A percentile compares a stretch with the other conserved stretches of the same genome.
phyloP scores from a whole-genome alignment of 1,139 yeast species.

The Candida sanyaensis region DNA sequence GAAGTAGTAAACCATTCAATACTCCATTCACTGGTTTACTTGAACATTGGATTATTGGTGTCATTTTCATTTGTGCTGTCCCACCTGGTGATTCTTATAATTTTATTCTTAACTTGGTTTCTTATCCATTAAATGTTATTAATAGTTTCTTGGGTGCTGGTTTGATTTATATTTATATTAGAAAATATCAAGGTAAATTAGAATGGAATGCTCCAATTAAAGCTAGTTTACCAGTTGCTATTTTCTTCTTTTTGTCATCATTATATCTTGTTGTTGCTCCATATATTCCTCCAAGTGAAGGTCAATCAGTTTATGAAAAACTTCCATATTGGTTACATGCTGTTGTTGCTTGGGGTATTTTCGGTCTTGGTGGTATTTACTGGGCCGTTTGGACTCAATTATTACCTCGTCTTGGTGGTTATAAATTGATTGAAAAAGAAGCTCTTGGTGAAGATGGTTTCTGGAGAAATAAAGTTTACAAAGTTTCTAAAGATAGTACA shows the following conservation, averaged over 20 bases:
- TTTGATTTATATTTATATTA: conserved; percentile 44
- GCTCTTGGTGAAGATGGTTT: conserved; percentile 72
- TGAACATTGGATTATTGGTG: conserved; percentile 57
- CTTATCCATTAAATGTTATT: conserved; percentile 52
- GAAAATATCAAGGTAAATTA: conserved; percentile 49
- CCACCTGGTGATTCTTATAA: conserved; percentile 55
- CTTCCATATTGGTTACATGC: conserved; percentile 83
- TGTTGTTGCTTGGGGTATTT: conserved; percentile 80
- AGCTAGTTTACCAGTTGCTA: conserved; percentile 63
- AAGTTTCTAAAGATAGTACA: conserved; percentile 28
- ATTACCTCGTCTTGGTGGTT: conserved; percentile 60
- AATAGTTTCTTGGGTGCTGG: conserved; percentile 49
- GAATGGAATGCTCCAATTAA: conserved; percentile 78
- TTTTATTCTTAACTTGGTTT: conserved; percentile 48
- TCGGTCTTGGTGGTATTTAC: conserved; percentile 68
- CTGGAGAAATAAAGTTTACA: conserved; percentile 67
- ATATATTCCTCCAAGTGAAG: conserved; percentile 70
- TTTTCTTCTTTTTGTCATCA: conserved; percentile 69
- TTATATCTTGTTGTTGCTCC: conserved; percentile 78
- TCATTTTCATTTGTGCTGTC: conserved; percentile 43
- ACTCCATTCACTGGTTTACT: conserved; percentile 58
- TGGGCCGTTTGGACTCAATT: conserved; percentile 69
- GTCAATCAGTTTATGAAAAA: conserved; percentile 63
- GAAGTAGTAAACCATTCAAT: conserved; percentile 44
- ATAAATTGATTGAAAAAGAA: conserved; percentile 58